Evolutionary conservation across 2,329 filamentous ascomycete species (phyloP).

Genomic region (Alternaria atra): DNA sequence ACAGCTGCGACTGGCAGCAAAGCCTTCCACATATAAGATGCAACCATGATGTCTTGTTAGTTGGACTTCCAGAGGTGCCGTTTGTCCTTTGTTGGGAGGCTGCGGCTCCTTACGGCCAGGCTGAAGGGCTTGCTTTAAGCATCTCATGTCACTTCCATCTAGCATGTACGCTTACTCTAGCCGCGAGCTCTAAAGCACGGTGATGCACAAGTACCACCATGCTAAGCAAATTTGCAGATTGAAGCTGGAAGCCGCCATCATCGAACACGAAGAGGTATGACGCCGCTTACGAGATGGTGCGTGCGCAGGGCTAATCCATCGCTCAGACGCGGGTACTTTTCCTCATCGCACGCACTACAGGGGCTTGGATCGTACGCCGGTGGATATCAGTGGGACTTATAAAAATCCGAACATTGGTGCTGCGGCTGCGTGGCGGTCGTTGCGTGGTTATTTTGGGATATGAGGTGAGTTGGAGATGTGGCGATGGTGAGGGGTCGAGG

Average conservation of each 20-base stretch:
- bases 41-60: conserved; percentile 15
- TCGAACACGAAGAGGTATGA: conserved; percentile 17
- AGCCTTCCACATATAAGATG: conserved; percentile 17
- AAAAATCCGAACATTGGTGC: not conserved
- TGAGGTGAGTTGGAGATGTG: conserved; percentile 1
- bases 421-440: not conserved
- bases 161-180: not conserved
- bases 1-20: conserved; percentile 19
- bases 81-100: not conserved
- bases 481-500: not conserved
- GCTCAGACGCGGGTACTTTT: conserved; percentile 3
- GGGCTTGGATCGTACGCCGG: not conserved
- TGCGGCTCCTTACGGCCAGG: not conserved
- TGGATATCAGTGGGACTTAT: not conserved
- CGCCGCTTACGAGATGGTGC: conserved; percentile 5
- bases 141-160: not conserved
- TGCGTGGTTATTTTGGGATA: conserved; percentile 9
- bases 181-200: conserved; percentile 4
- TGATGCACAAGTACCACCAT: conserved; percentile 5
- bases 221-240: conserved; percentile 2
- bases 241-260: conserved; percentile 6
- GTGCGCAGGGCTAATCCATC: conserved; percentile 14
- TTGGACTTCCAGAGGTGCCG: not conserved
- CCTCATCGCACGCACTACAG: not conserved
- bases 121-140: conserved; percentile 11